Percentiles rank a stretch among this genome's conserved stretches.
These are phyloP conservation scores for Termitomyces bulborhizus DNA, from an alignment of 768 basidiomycete genomes.

Conservation along the genomic window DNA sequence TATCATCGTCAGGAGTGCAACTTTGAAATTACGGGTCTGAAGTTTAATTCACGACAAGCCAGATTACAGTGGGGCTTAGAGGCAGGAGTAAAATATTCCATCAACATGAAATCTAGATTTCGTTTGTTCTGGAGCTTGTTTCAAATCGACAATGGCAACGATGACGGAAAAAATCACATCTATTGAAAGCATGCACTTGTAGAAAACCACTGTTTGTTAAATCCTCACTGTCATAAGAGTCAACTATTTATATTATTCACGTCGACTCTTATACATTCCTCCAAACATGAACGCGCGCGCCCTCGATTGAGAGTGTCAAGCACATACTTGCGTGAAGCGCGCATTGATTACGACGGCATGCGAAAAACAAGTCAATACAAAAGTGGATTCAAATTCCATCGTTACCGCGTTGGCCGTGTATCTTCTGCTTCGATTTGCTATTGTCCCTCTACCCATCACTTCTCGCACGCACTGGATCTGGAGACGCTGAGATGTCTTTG, in stretches of 20 bases:
- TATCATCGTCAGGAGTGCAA: no score
- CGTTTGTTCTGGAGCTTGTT: no score
- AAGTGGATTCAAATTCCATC: not conserved
- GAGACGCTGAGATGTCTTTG: constrained; percentile 20
- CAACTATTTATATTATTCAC: not conserved
- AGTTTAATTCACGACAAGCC: no score
- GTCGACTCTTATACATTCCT: not conserved
- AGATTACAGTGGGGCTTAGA: no score
- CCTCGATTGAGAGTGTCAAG: no score
- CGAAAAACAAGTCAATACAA: constrained; percentile 14
- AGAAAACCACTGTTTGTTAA: not conserved
- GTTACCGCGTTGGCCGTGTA: constrained; percentile 9
- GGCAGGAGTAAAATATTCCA: no score
- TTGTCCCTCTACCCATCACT: not conserved
- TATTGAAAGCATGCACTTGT: no score
- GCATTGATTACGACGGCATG: not conserved
- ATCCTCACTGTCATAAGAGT: not conserved
- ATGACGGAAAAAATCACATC: no score
- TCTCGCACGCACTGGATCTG: not conserved
- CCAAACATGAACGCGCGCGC: not conserved
- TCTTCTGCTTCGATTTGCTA: not conserved
- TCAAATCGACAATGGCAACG: no score
- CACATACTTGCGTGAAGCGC: not conserved
- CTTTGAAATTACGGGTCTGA: no score
- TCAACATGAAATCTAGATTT: no score